phyloP scores from a whole-genome alignment of 169 alveolate species.

The Eimeria brunetti region DNA sequence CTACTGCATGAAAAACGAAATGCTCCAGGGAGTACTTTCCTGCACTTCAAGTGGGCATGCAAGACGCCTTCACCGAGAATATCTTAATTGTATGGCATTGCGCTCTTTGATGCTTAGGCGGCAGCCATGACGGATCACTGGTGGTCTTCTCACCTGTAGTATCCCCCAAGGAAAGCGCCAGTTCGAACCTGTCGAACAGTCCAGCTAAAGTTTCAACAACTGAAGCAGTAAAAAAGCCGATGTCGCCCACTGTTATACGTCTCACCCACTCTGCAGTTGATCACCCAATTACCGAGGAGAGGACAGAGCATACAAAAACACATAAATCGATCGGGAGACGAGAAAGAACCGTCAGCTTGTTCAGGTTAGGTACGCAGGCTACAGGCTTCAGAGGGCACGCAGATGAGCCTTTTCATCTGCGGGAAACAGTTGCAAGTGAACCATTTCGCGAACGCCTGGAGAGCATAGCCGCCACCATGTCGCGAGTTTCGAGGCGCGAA shows the following conservation, averaged over 20 bases:
- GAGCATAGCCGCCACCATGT: constrained; percentile 43
- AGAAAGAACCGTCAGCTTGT: background rate
- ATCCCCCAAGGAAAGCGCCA: constrained; percentile 5
- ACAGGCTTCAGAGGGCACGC: background rate
- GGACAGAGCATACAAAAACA: background rate
- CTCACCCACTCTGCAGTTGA: background rate
- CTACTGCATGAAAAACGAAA: background rate
- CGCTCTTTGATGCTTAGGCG: constrained; percentile 30
- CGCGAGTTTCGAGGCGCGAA: constrained; percentile 18
- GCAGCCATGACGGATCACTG: background rate
- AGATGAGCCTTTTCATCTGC: background rate
- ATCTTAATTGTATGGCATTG: background rate
- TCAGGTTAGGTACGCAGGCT: background rate
- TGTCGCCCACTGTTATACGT: background rate
- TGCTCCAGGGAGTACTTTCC: background rate
- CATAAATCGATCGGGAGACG: background rate
- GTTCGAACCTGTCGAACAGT: background rate
- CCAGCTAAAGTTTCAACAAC: background rate
- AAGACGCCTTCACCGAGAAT: background rate
- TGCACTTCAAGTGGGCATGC: background rate
- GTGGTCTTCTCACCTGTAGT: constrained; percentile 38
- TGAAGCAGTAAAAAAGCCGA: background rate
- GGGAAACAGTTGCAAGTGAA: constrained; percentile 43
- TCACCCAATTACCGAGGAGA: background rate
- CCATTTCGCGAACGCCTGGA: constrained; percentile 28